Evolutionary conservation across 2,329 filamentous ascomycete genomes (phyloP).

Genomic region (Cercospora berteroae): DNA sequence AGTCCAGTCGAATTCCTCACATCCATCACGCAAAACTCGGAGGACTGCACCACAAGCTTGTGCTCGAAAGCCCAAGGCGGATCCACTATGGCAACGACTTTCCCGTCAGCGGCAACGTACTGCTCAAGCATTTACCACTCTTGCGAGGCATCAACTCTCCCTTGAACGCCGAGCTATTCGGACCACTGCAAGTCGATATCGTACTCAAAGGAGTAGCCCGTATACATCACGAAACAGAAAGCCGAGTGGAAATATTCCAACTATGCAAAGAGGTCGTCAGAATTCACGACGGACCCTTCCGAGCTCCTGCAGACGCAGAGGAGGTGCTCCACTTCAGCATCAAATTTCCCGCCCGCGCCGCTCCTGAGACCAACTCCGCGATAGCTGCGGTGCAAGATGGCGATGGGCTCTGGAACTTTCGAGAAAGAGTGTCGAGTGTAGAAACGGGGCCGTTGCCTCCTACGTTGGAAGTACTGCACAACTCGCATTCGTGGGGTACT

Average conservation of each 20-base stretch:
- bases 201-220: conserved; percentile 10
- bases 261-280: conserved; percentile 10
- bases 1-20: not conserved
- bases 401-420: conserved; percentile 16
- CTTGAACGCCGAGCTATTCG: conserved; percentile 15
- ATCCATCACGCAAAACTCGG: conserved; percentile 12
- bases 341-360: conserved; percentile 13
- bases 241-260: not conserved
- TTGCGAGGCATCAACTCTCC: not conserved
- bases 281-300: conserved; percentile 17
- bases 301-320: conserved; percentile 14
- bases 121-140: conserved; percentile 12
- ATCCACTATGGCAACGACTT: conserved; percentile 20
- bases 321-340: conserved; percentile 15
- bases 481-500: not conserved
- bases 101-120: conserved; percentile 15
- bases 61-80: conserved; percentile 17
- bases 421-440: not conserved
- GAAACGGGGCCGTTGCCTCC: conserved; percentile 14
- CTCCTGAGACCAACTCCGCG: conserved; percentile 8
- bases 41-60: conserved; percentile 4
- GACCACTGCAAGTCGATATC: conserved; percentile 15
- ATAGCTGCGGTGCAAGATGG: conserved; percentile 12
- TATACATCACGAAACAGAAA: conserved; percentile 3
- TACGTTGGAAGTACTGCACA: conserved; percentile 1